Evolutionary conservation across 192 early-diverging fungal genomes (phyloP), one percentile per base, ranked within the genome.

Genomic region (Podila clonocystis): DNA sequence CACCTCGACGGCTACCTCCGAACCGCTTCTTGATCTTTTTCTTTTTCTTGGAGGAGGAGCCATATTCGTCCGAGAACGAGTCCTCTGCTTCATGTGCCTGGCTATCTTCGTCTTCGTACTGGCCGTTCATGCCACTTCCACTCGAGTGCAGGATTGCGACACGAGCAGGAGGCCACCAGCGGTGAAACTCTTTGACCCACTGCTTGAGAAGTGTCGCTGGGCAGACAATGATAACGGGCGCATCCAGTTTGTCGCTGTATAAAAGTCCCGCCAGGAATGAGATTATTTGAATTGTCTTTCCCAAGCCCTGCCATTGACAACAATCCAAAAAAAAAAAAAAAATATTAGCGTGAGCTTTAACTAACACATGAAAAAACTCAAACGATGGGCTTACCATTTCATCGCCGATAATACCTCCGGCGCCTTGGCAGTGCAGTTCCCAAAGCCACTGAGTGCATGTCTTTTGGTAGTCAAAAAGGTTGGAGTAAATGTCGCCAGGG

Each of bases 241-340:
- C 67, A 15, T 77, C 71, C 22, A 76, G 57, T 48, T 84, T 70
- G 2, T 76, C 82, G 8, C 95, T 96, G 72, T 93, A 91, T 59
- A 89, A 85, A 50, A 99, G 83, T 11, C 93, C 90, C 8, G 93
- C 91, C 24, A 99, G 84, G 67, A 96, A 97, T 22, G 94, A 83
- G 36, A 94, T 92, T 6, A 95, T 87, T 73, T 99, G 97, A 36
- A 98, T 90, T 0, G 97, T 99, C 68, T 99, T 99, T 12, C 97
- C 97, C 2, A 97, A 79, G 2, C 96, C 96, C 91, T 92, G 63
- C 36, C 60, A 36, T 45, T 30, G 17, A 50, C 22, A 60, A 2
- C 45, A 85, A 50, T 17, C n/a, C n/a, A n/a, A n/a, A n/a, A n/a
- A 30, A 36, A 75, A 68, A 36, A 22, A 58, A 36, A 80, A 20